These are phyloP conservation scores for Fusarium floridanum DNA, from an alignment of 2,329 filamentous ascomycete genomes.

Conservation along the genomic window DNA sequence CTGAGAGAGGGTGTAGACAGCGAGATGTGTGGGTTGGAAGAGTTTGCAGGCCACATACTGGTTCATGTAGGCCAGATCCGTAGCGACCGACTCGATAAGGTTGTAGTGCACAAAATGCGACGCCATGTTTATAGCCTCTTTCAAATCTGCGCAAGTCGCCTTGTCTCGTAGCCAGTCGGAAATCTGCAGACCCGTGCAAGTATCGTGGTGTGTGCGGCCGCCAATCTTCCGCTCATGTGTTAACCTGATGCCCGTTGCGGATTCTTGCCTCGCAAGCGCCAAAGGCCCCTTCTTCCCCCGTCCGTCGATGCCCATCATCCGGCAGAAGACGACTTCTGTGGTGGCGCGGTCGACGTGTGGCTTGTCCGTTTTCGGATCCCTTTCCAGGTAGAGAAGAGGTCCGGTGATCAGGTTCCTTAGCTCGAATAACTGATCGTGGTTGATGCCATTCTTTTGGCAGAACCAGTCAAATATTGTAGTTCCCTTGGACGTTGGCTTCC, in stretches of 20 bases:
- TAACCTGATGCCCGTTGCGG: constrained; percentile 74
- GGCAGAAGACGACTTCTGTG: constrained; percentile 92
- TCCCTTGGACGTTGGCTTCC: constrained; percentile 97
- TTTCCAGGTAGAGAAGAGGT: constrained; percentile 89
- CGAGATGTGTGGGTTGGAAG: constrained; percentile 88
- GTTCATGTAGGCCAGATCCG: constrained; percentile 75
- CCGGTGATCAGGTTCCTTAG: constrained; percentile 83
- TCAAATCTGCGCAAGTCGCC: constrained; percentile 90
- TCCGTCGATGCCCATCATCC: constrained; percentile 85
- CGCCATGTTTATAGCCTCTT: constrained; percentile 86
- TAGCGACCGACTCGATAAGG: constrained; percentile 79
- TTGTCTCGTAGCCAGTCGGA: constrained; percentile 98
- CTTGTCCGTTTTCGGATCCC: constrained; percentile 86
- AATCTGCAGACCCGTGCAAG: constrained; percentile 89
- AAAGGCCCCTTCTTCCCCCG: constrained; percentile 84
- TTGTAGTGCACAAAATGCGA: constrained; percentile 87
- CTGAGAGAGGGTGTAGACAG: constrained; percentile 86
- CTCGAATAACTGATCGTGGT: constrained; percentile 89
- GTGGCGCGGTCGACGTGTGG: constrained; percentile 88
- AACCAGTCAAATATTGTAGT: constrained; percentile 92
- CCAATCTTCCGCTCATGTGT: constrained; percentile 84
- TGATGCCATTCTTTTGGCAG: constrained; percentile 93
- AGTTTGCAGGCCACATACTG: constrained; percentile 70
- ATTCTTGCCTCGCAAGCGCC: constrained; percentile 54
- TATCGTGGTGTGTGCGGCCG: constrained; percentile 82